These are phyloP conservation scores for Santalum album DNA, from an alignment of 164 flowering plant genomes.

Conservation along the genomic window DNA sequence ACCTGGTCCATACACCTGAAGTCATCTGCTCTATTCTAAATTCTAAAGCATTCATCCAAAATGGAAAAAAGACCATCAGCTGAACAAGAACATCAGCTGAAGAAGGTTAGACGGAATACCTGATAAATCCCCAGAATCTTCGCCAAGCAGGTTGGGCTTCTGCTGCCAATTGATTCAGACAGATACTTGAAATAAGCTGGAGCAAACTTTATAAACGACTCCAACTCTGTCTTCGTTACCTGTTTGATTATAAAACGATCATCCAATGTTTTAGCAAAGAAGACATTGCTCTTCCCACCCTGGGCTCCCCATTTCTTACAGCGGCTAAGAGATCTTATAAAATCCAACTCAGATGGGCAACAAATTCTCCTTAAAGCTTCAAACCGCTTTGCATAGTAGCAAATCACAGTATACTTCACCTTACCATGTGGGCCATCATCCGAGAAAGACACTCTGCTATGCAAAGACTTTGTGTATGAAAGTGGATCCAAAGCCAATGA, in stretches of 20 bases:
- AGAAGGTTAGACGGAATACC: conserved; percentile 32
- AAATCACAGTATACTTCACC: conserved; percentile 80
- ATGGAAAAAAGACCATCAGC: too few species aligned
- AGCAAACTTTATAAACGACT: conserved; percentile 87
- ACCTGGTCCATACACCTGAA: too few species aligned
- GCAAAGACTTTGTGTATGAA: conserved; percentile 56
- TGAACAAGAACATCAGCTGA: too few species aligned
- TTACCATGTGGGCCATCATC: conserved; percentile 68
- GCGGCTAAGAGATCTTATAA: conserved; percentile 77
- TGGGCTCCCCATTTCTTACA: conserved; percentile 99
- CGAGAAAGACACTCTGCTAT: conserved; percentile 57
- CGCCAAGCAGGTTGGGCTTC: conserved; percentile 92
- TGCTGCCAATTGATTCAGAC: conserved; percentile 60
- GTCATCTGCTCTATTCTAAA: too few species aligned
- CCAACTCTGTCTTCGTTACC: conserved; percentile 92
- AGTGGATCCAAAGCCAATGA: conserved; percentile 35
- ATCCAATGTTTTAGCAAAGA: conserved; percentile 91
- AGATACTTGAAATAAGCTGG: conserved; percentile 85
- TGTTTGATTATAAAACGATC: conserved; percentile 90
- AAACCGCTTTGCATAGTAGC: conserved; percentile 79
- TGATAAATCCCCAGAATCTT: conserved; percentile 93
- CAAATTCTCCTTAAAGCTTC: conserved; percentile 79
- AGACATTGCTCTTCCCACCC: conserved; percentile 97
- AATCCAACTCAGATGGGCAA: conserved; percentile 84
- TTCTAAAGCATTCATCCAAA: too few species aligned